Evolutionary conservation across 2,329 filamentous ascomycete genomes (phyloP), one percentile per base, ranked within the genome.

Genomic region (Pestalotiopsis sp.): DNA sequence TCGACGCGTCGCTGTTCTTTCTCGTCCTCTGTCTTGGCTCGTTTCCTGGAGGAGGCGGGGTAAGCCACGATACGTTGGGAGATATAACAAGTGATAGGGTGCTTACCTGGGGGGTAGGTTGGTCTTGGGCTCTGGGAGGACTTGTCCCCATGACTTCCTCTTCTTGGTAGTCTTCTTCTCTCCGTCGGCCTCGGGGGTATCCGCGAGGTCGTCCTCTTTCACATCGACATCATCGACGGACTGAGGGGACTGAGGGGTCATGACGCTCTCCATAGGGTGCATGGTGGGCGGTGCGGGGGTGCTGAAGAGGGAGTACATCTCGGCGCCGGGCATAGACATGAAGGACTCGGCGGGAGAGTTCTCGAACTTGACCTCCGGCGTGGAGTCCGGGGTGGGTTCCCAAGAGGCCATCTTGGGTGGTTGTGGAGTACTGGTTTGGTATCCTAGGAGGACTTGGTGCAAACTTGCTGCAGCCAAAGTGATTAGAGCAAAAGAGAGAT

Each of bases 1-100:
- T 99, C 96, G 67, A 98, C 97, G 71, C 96, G 93, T 59, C 96
- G 92, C 82, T 99, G 96, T 83, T 98, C 96, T 84, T 99, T 99
- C 83, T 99, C 96, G 77, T 98, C 96, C 76, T 97, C 95, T 2
- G 96, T 99, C 88, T 98, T 99, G 75, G 96, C 96, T 71, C 96
- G 94, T 89, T 99, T 99, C 73, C 93, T 94, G 71, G 0, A 57
- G 67, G 31, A 9, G 7, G 69, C 65, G 9, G 36, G 27, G 61
- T 58, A 20, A 57, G 27, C 6, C 14, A 12, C 7, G 49, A 13
- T 11, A 13, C 14, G 20, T 56, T 27, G 13, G 7, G 40, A 2
- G 41, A 20, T 9, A 40, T 56, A 31, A n/a, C 57, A 27, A 56
- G 0, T 4, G 70, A 72, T 36, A 71, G 23, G 40, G 27, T 38